Conservation (phyloP, 164 flowering plant genomes). For the Aristolochia californica region DNA sequence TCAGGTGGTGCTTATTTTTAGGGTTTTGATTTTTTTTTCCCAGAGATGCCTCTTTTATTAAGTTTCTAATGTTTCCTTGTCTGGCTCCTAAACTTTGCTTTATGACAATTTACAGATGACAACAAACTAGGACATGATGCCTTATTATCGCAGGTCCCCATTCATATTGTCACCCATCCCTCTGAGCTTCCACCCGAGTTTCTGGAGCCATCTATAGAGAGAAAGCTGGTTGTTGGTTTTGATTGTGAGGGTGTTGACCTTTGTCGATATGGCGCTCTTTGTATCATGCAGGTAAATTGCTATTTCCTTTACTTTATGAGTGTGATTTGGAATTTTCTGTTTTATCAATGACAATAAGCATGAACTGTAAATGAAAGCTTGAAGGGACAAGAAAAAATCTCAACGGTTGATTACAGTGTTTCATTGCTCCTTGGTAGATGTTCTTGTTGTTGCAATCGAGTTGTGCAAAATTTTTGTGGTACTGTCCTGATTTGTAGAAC, state of each 20-base stretch:
- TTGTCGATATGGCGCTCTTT: slow-evolving; percentile 73
- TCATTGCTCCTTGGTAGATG: too few relatives aligned
- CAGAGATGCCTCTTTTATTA: background rate
- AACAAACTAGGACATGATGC: slow-evolving; percentile 23
- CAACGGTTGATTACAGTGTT: too few relatives aligned
- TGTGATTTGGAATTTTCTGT: too few relatives aligned
- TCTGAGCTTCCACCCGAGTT: slow-evolving; percentile 76
- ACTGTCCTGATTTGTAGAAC: too few relatives aligned
- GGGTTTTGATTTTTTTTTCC: background rate
- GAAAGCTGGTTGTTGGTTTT: slow-evolving; percentile 61
- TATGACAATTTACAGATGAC: slow-evolving; percentile 20
- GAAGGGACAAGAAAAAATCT: too few relatives aligned
- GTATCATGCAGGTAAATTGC: slow-evolving; percentile 81
- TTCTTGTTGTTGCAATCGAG: too few relatives aligned
- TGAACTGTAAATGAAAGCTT: too few relatives aligned
- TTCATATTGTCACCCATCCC: slow-evolving; percentile 54
- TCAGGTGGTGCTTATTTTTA: background rate
- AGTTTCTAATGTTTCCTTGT: background rate
- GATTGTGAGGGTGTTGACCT: slow-evolving; percentile 95
- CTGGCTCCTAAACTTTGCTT: background rate
- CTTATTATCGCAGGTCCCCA: slow-evolving; percentile 30
- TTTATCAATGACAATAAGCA: too few relatives aligned
- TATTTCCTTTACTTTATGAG: too few relatives aligned
- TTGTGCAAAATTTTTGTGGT: too few relatives aligned
- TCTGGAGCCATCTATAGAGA: slow-evolving; percentile 58